A percentile compares a stretch with the other conserved stretches of the same genome.
Evolutionary conservation across 2,329 filamentous ascomycete species (phyloP).

Genomic region (Amylocarpus encephaloides): DNA sequence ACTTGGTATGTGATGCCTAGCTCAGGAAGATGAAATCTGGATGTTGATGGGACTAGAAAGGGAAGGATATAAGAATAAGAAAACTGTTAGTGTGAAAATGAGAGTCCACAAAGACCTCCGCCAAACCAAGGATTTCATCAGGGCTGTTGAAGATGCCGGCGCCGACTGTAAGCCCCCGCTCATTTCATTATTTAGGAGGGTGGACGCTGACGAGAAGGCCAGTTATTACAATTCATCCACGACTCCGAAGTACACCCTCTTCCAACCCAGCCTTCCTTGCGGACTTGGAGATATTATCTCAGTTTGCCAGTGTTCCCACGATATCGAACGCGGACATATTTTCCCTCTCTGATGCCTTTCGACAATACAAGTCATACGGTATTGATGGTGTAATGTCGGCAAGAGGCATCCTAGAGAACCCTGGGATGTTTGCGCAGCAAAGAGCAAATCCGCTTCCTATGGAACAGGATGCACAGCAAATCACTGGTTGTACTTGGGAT

Average conservation of each 20-base stretch:
- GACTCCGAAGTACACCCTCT: conserved; percentile 55
- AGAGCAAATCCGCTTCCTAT: background rate
- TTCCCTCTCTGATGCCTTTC: conserved; percentile 35
- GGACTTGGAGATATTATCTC: conserved; percentile 44
- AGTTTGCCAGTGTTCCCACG: conserved; percentile 49
- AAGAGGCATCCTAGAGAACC: conserved; percentile 60
- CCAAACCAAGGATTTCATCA: conserved; percentile 52
- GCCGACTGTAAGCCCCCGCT: conserved; percentile 30
- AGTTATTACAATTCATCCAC: conserved; percentile 65
- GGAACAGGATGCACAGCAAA: conserved; percentile 28
- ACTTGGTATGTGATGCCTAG: conserved; percentile 30
- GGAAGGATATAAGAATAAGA: conserved; percentile 46
- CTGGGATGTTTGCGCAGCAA: conserved; percentile 50
- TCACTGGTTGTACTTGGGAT: conserved; percentile 51
- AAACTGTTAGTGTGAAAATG: conserved; percentile 62
- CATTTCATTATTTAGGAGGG: background rate
- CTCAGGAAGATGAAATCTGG: background rate
- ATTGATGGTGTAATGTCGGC: conserved; percentile 64
- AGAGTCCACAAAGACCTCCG: conserved; percentile 59
- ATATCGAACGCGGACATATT: conserved; percentile 67
- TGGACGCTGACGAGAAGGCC: conserved; percentile 33
- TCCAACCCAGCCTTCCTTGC: conserved; percentile 55
- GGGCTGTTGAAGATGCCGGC: conserved; percentile 50
- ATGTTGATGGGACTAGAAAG: background rate
- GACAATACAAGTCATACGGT: conserved; percentile 35